phyloP scores from a whole-genome alignment of 2,329 filamentous ascomycete species.

The Myriosclerotinia duriaeana region DNA sequence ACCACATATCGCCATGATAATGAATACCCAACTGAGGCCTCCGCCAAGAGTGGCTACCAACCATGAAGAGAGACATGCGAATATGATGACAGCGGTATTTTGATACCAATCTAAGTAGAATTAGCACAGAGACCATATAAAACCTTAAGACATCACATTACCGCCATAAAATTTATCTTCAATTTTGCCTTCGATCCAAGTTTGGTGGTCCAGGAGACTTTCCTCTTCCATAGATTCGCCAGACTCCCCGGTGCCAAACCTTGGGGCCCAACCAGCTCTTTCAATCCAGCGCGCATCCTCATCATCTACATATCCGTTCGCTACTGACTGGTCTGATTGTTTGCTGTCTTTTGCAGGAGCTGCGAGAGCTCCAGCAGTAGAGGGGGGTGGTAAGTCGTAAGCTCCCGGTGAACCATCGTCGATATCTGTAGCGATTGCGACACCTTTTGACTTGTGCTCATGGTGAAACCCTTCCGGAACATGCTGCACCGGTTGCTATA shows the following conservation, averaged over 20 bases:
- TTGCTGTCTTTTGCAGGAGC: slow-evolving; percentile 49
- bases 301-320: slow-evolving; percentile 47
- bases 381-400: slow-evolving; percentile 76
- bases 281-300: slow-evolving; percentile 52
- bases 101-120: slow-evolving; percentile 85
- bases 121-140: slow-evolving; percentile 23
- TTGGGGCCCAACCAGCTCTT: slow-evolving; percentile 82
- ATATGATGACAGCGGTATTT: slow-evolving; percentile 90
- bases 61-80: slow-evolving; percentile 90
- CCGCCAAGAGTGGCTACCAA: slow-evolving; percentile 85
- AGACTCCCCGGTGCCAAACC: slow-evolving; percentile 68
- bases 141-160: slow-evolving; percentile 43
- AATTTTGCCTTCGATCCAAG: slow-evolving; percentile 78
- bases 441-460: slow-evolving; percentile 59
- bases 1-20: slow-evolving; percentile 87
- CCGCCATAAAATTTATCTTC: slow-evolving; percentile 90
- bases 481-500: slow-evolving; percentile 47
- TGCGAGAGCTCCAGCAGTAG: slow-evolving; percentile 66
- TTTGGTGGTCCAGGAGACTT: slow-evolving; percentile 82
- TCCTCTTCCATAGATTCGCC: slow-evolving; percentile 52
- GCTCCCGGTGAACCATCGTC: slow-evolving; percentile 67
- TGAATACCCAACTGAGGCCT: slow-evolving; percentile 87
- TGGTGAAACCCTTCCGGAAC: slow-evolving; percentile 64
- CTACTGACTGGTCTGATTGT: slow-evolving; percentile 48
- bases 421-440: slow-evolving; percentile 75